Evolutionary conservation across 371 early-diverging fungal genomes (phyloP).

Genomic region (Mortierella sp.): DNA sequence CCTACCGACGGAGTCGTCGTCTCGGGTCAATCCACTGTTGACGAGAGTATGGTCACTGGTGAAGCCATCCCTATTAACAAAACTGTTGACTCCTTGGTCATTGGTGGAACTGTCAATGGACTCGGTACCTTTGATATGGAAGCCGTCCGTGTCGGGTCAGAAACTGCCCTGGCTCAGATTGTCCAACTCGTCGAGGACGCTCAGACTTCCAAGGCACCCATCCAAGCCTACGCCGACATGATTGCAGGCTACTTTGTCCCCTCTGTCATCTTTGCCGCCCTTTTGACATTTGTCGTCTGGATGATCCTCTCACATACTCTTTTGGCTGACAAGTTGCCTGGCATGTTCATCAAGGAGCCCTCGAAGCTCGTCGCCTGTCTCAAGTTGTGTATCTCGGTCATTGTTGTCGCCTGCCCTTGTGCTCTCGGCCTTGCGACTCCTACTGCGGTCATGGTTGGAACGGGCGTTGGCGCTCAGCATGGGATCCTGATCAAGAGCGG

Average conservation of each 20-base stretch:
- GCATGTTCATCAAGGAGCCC: conserved; percentile 68
- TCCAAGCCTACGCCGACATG: conserved; percentile 85
- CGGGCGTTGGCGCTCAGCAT: conserved; percentile 93
- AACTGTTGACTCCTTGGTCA: conserved; percentile 73
- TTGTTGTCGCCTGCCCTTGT: conserved; percentile 98
- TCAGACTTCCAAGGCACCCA: conserved; percentile 89
- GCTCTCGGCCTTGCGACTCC: conserved; percentile 96
- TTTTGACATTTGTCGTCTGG: conserved; percentile 88
- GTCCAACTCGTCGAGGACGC: conserved; percentile 92
- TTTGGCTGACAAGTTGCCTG: conserved; percentile 65
- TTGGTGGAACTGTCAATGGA: conserved; percentile 96
- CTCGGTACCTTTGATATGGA: conserved; percentile 79
- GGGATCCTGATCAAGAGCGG: conserved; percentile 94
- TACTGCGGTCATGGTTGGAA: conserved; percentile 99
- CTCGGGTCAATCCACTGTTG: conserved; percentile 88
- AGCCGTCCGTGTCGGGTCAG: conserved; percentile 84
- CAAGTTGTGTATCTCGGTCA: conserved; percentile 93
- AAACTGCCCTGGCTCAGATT: conserved; percentile 89
- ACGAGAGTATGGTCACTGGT: conserved; percentile 99
- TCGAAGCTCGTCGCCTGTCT: conserved; percentile 87
- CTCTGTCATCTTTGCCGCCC: conserved; percentile 77
- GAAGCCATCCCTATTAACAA: conserved; percentile 95
- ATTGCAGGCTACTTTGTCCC: conserved; percentile 96
- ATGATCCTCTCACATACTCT: conserved; percentile 66
- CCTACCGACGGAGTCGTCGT: conserved; percentile 94